phyloP scores from a whole-genome alignment of 805 yeast genomes.

The Osmozyma mogii region DNA sequence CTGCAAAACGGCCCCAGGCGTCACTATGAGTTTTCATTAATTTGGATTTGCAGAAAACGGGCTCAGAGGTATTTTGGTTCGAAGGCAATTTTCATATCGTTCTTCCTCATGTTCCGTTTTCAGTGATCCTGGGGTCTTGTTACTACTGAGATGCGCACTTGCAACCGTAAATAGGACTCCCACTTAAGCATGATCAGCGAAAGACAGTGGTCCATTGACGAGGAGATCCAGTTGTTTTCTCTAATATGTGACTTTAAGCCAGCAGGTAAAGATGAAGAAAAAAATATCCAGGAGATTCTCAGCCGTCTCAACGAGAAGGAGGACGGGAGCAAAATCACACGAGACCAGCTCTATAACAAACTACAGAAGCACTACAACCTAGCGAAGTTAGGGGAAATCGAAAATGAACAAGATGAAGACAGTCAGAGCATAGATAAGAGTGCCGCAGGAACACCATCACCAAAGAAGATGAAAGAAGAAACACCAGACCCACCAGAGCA shows the following conservation, averaged over 20 bases:
- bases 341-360: slow-evolving; percentile 51
- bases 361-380: slow-evolving; percentile 48
- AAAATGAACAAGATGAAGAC: slow-evolving; percentile 17
- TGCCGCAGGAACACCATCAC: slow-evolving; percentile 1
- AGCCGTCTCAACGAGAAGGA: slow-evolving; percentile 26
- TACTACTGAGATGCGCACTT: no score
- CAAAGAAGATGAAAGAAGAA: slow-evolving; percentile 3
- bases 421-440: slow-evolving; percentile 1
- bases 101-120: no score
- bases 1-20: no score
- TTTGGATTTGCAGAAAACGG: no score
- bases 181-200: slow-evolving; percentile 1
- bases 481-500: no score
- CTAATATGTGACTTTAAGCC: slow-evolving; percentile 64
- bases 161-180: background rate
- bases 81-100: no score
- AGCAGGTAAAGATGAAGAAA: slow-evolving; percentile 45
- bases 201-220: slow-evolving; percentile 47
- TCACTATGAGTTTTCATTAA: no score
- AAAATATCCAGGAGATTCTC: slow-evolving; percentile 36
- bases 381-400: slow-evolving; percentile 49
- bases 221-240: slow-evolving; percentile 53
- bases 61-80: no score
- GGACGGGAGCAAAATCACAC: slow-evolving; percentile 24
- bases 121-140: no score